Conservation (phyloP, 352 stramenopile genomes). For the Aphanomyces cochlioides region DNA sequence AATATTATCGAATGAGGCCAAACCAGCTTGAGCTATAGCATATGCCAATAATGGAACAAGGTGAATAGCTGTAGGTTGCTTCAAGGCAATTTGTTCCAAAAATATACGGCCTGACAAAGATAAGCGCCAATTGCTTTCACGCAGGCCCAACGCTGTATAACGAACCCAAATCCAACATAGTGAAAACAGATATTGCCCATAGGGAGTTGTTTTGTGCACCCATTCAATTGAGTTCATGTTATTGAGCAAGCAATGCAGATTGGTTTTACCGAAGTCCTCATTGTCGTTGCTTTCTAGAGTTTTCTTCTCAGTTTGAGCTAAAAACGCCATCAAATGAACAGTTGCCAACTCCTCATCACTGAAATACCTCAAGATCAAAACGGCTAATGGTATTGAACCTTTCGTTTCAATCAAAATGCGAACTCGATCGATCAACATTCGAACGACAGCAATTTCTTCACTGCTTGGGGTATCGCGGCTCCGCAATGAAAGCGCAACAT, state of each 20-base stretch:
- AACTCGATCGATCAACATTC: conserved; percentile 12
- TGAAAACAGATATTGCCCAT: conserved; percentile 3
- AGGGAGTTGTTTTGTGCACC: background rate
- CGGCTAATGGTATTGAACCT: background rate
- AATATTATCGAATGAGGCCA: background rate
- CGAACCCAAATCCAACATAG: conserved; percentile 17
- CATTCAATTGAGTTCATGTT: background rate
- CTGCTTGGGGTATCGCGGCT: background rate
- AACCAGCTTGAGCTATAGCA: background rate
- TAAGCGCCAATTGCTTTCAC: background rate
- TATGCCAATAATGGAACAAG: conserved; percentile 11
- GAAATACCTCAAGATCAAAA: conserved; percentile 6
- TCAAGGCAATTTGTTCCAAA: background rate
- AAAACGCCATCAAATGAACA: background rate
- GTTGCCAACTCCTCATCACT: conserved; percentile 6
- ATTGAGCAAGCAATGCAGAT: background rate
- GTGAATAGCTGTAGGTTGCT: conserved; percentile 1
- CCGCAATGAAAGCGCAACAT: background rate
- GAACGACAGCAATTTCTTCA: conserved; percentile 14
- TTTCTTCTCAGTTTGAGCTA: background rate
- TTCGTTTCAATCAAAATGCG: background rate
- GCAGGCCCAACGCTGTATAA: background rate
- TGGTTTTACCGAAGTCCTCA: background rate
- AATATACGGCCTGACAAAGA: background rate
- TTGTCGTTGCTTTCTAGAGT: background rate